Conservation (phyloP, 306 rosid species). For the Castanopsis chinensis region DNA sequence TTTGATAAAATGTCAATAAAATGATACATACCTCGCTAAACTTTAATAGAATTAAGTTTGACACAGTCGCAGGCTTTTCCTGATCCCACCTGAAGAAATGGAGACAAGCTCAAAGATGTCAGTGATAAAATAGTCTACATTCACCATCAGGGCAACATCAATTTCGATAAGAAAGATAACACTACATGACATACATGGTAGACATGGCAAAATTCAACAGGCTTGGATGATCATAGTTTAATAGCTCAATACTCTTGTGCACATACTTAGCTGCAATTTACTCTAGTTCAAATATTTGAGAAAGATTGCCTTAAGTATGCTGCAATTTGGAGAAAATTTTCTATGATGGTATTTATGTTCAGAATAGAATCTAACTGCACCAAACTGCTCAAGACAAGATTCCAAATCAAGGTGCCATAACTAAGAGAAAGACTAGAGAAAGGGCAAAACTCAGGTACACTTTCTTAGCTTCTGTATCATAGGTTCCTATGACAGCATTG, state of each 20-base stretch:
- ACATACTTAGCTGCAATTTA: background rate
- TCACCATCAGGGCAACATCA: background rate
- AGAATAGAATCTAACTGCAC: background rate
- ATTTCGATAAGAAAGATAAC: background rate
- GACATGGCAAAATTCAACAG: background rate
- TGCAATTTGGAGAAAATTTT: background rate
- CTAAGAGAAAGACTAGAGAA: background rate
- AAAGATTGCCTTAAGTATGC: background rate
- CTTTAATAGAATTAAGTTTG: conserved; percentile 79
- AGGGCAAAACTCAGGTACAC: too few relatives aligned
- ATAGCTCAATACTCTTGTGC: background rate
- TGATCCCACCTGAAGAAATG: conserved; percentile 67
- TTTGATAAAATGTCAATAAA: background rate
- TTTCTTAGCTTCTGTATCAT: too few relatives aligned
- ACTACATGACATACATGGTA: background rate
- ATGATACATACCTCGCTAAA: conserved; percentile 65
- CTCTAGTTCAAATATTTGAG: background rate
- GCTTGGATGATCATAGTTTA: background rate
- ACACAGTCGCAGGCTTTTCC: conserved; percentile 68
- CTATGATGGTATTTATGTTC: background rate
- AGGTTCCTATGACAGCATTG: too few relatives aligned
- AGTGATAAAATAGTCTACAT: conserved; percentile 15
- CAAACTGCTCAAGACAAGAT: background rate
- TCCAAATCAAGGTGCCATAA: background rate
- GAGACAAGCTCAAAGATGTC: background rate